Evolutionary conservation across 1,284 basidiomycete genomes (phyloP).

Genomic region (Pisolithus thermaeus): DNA sequence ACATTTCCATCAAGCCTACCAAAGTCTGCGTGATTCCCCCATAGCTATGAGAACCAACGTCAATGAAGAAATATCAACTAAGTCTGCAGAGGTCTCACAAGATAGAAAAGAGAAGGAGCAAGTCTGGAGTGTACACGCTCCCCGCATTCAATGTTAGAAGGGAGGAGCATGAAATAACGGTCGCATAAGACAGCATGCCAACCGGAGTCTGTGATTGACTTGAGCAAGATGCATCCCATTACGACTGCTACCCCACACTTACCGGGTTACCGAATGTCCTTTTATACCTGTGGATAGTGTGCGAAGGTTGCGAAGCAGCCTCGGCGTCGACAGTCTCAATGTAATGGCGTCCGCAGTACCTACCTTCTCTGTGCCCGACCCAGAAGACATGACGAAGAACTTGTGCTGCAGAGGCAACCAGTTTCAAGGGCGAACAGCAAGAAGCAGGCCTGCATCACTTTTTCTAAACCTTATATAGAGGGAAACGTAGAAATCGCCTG

Average conservation of each 20-base stretch:
- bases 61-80: not conserved
- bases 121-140: slow-evolving; percentile 14
- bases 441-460: too few relatives aligned
- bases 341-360: slow-evolving; percentile 19
- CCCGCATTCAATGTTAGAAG: slow-evolving; percentile 19
- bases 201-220: slow-evolving; percentile 17
- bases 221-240: not conserved
- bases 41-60: slow-evolving; percentile 13
- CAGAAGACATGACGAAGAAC: slow-evolving; percentile 14
- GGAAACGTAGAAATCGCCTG: too few relatives aligned
- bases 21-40: slow-evolving; percentile 24
- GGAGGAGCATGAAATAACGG: slow-evolving; percentile 26
- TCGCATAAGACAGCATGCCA: slow-evolving; percentile 25
- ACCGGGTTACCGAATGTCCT: slow-evolving; percentile 24
- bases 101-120: slow-evolving; percentile 25
- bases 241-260: not conserved
- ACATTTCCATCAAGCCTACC: slow-evolving; percentile 29
- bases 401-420: not conserved
- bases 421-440: not conserved
- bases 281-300: slow-evolving; percentile 21
- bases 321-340: slow-evolving; percentile 23
- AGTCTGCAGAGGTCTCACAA: slow-evolving; percentile 16
- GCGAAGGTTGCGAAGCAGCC: slow-evolving; percentile 8
- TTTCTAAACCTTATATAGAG: too few relatives aligned
- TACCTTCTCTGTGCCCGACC: not conserved